Evolutionary conservation across 169 alveolate genomes (phyloP), one percentile per base, ranked within the genome.

Genomic region (Plasmodium falciparum): DNA sequence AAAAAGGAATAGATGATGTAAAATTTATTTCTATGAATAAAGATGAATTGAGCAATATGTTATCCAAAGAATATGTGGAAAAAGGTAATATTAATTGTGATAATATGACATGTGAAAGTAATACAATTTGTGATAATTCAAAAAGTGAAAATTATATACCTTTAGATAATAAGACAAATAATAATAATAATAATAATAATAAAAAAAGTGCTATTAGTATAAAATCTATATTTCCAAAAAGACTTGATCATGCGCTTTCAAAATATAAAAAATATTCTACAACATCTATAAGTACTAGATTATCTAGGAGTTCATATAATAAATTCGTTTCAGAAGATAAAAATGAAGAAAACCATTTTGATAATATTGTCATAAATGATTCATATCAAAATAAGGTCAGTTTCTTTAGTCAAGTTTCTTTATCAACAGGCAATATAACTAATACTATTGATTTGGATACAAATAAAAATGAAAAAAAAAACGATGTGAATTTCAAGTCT

Each of bases 261-360:
- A 74, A 61, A 43, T 39, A 3, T 52, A 47, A 74, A 17, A 47
- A 67, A 9, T 24, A 74, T 65, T 24, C 47, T 29, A 43, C 45
- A 33, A 45, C 52, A 24, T 7, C 71, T 24, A 61, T 39, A 29
- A 74, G 74, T 74, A 17, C 88, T 9, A 66, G 67, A 47, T 24
- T 26, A 2, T 78, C 78, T 2, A 63, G 67, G 49, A 58, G 20
- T 22, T 66, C 89, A 7, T 45, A 66, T 78, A 50, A 70, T n/a
- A 78, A 78, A 26, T n/a, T 54, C 12, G 20, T 2, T 12, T 11
- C 24, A 1, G 74, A 66, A 52, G 15, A 58, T 20, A 13, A 43
- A 22, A 9, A 39, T 45, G 65, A 74, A 52, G 26, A 61, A 15
- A 29, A 43, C 17, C 15, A 39, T 17, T 45, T 45, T 17, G 15